phyloP scores from a whole-genome alignment of 345 rosid genomes.

The Conringia planisiliqua region DNA sequence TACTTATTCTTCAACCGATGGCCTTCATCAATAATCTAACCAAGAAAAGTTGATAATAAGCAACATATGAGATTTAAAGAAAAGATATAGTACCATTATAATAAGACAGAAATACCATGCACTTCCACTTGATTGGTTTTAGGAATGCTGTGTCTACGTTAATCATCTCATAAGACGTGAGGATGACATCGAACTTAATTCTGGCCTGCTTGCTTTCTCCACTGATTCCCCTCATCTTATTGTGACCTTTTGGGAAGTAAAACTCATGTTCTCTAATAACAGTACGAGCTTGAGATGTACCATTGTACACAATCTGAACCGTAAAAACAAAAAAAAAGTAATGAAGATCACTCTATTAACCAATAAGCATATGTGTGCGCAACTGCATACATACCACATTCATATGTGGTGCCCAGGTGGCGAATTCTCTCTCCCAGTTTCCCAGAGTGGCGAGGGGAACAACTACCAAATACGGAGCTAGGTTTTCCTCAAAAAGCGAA shows the following conservation, averaged over 20 bases:
- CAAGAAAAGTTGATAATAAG: slow-evolving; percentile 27
- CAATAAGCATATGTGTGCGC: not conserved
- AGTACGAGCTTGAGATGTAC: slow-evolving; percentile 66
- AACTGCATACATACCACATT: slow-evolving; percentile 66
- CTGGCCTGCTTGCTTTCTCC: slow-evolving; percentile 69
- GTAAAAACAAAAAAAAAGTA: not conserved
- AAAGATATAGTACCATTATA: slow-evolving; percentile 1
- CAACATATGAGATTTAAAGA: slow-evolving; percentile 8
- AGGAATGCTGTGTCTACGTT: slow-evolving; percentile 55
- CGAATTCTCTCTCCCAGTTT: slow-evolving; percentile 93
- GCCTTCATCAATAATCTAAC: slow-evolving; percentile 95
- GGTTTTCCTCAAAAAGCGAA: slow-evolving; percentile 59
- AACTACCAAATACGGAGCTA: slow-evolving; percentile 67
- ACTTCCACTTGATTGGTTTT: slow-evolving; percentile 81
- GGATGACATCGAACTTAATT: slow-evolving; percentile 84
- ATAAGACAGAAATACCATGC: slow-evolving; percentile 57
- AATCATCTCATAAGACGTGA: slow-evolving; percentile 91
- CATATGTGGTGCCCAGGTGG: slow-evolving; percentile 94
- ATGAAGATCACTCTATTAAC: not conserved
- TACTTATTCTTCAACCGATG: slow-evolving; percentile 90
- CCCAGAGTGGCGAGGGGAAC: slow-evolving; percentile 93
- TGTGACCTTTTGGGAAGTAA: slow-evolving; percentile 57
- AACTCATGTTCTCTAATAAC: slow-evolving; percentile 79
- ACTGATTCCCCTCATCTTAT: slow-evolving; percentile 48
- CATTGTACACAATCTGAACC: slow-evolving; percentile 80